Conservation (phyloP, 2,329 filamentous ascomycete genomes). For the Ascochyta koolunga region DNA sequence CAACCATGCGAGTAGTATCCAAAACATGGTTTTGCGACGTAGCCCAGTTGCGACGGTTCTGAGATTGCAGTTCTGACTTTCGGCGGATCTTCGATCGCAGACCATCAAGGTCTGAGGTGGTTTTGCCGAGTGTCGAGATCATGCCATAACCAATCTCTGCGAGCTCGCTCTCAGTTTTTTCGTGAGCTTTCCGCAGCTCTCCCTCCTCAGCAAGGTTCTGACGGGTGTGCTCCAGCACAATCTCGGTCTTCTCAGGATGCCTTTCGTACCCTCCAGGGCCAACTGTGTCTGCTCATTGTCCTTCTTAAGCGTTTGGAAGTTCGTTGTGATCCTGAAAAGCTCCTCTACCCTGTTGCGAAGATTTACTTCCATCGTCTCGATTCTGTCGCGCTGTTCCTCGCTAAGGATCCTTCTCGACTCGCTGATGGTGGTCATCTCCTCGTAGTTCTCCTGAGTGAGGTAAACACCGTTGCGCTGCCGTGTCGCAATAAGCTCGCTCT, state of each 20-base stretch:
- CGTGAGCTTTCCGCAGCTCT: conserved; percentile 78
- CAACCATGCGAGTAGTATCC: conserved; percentile 77
- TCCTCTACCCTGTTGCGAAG: conserved; percentile 94
- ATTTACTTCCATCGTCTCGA: conserved; percentile 89
- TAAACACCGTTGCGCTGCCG: conserved; percentile 95
- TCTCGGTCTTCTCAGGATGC: conserved; percentile 84
- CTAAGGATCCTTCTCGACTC: conserved; percentile 89
- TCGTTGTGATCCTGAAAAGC: conserved; percentile 82
- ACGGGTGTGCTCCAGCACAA: conserved; percentile 78
- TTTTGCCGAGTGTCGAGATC: conserved; percentile 76
- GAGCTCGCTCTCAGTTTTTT: conserved; percentile 81
- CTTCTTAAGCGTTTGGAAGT: conserved; percentile 86
- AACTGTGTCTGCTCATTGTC: conserved; percentile 80
- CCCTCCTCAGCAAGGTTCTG: conserved; percentile 80
- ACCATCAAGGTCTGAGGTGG: conserved; percentile 79
- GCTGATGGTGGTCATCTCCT: conserved; percentile 89
- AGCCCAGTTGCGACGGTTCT: conserved; percentile 81
- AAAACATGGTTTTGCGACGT: conserved; percentile 76
- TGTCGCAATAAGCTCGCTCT: conserved; percentile 90
- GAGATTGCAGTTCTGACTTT: conserved; percentile 79
- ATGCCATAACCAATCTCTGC: conserved; percentile 75
- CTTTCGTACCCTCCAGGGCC: conserved; percentile 78
- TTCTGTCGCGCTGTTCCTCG: conserved; percentile 90
- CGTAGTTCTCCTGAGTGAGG: conserved; percentile 83
- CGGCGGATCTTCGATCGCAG: conserved; percentile 86